Conservation (phyloP, 2,329 filamentous ascomycete genomes). For the Penicillium sp. region DNA sequence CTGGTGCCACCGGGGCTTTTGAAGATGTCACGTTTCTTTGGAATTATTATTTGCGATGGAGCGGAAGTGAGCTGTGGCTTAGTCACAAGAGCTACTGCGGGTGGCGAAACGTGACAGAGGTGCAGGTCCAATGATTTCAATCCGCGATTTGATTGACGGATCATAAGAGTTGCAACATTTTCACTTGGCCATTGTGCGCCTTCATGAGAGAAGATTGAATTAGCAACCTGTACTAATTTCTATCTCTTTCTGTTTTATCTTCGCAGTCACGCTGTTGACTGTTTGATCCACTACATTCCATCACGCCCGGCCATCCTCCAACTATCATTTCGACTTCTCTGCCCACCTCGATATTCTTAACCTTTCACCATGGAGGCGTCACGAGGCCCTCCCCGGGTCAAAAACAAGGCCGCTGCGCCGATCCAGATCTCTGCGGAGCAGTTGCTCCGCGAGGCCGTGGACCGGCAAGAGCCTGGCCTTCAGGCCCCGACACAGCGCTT, state of each 20-base stretch:
- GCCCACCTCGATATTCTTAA: neutral
- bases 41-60: conserved; percentile 3
- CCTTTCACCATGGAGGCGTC: conserved; percentile 74
- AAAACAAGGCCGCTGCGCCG: conserved; percentile 94
- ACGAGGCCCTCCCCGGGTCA: conserved; percentile 91
- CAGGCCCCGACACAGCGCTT: conserved; percentile 94
- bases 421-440: conserved; percentile 95
- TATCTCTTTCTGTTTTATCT: neutral
- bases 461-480: conserved; percentile 84
- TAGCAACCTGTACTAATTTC: neutral
- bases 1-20: neutral
- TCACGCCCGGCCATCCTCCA: neutral
- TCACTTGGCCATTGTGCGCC: neutral
- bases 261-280: neutral
- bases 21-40: neutral
- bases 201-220: neutral
- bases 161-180: neutral
- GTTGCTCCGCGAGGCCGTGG: conserved; percentile 93
- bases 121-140: conserved; percentile 20
- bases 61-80: conserved; percentile 13
- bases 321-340: neutral
- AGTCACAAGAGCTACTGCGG: conserved; percentile 23
- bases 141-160: neutral
- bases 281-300: neutral
- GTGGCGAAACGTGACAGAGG: conserved; percentile 20